Base-by-base conservation (phyloP, 768 basidiomycete species). In the Dendrothele bispora region DNA sequence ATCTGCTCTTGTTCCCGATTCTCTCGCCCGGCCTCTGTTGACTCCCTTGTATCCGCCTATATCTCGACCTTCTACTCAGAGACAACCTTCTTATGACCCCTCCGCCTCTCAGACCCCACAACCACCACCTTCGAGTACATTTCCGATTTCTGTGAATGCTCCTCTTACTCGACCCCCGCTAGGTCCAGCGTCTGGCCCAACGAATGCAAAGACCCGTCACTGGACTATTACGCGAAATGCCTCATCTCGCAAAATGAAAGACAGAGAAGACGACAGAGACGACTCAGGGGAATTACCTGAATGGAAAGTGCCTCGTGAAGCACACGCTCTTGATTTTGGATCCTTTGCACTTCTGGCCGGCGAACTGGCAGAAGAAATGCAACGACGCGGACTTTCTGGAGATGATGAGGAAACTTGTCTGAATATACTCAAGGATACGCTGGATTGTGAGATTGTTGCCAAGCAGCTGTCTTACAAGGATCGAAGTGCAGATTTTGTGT, bases 151-250 rank as follows among this genome's bases (percentile, higher is more conserved):
- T 11, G 51, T 69, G 41, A 63, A 58, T 30, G 46, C 62, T 1
- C 61, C 67, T 21, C 44, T 54, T 7, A 28, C 49, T 27, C 56
- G 55, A 11, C 56, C 61, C 50, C 53, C 17, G 26, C 35, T 24
- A 43, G 54, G 17, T 60, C 55, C 25, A 60, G 47, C 21, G 45
- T 44, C 24, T n/a, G 44, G 3, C 11, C 39, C 22, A 7, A 2
- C 55, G 8, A 40, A 52, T n/a, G 43, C 58, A 12, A 71, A 74
- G 46, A 72, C 78, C 42, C 74, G 76, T 10, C 82, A 88, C 57
- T 89, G 86, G 86, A 71, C 69, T 3, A 67, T 89, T 34, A 54
- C 64, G 10, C 81, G 85, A 20, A 82, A 75, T 48, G 64, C 73
- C 0, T 67, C 72, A 1, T 61, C 68, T 4, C 78, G 82, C 22